A percentile compares a stretch with the other conserved stretches of the same genome.
These are phyloP conservation scores for Metarhizium guizhouense DNA, from an alignment of 2,329 filamentous ascomycete species.

Conservation along the genomic window DNA sequence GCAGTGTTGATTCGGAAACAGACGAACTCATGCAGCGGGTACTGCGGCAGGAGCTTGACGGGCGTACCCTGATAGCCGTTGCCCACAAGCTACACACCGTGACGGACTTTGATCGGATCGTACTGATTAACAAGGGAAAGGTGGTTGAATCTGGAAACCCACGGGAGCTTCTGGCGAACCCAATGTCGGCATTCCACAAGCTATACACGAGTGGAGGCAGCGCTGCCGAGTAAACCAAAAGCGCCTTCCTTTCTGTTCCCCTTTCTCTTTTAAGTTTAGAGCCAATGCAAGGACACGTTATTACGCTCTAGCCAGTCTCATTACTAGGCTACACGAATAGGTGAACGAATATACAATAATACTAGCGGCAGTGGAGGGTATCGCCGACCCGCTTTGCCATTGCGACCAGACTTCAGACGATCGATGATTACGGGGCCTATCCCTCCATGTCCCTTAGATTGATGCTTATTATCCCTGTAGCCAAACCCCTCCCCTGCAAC, in stretches of 20 bases:
- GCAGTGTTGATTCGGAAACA: slow-evolving; percentile 24
- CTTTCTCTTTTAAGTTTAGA: neutral
- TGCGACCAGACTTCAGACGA: too few relatives aligned
- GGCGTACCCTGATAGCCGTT: slow-evolving; percentile 43
- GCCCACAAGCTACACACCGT: slow-evolving; percentile 36
- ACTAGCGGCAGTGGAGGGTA: too few relatives aligned
- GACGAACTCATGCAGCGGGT: slow-evolving; percentile 24
- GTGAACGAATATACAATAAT: too few relatives aligned
- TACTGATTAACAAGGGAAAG: slow-evolving; percentile 58
- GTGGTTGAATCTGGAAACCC: slow-evolving; percentile 38
- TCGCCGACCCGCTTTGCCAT: too few relatives aligned
- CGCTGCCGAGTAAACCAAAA: neutral
- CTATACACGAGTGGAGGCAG: slow-evolving; percentile 8
- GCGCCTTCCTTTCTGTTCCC: neutral
- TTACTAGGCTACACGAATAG: too few relatives aligned
- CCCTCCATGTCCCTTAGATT: too few relatives aligned
- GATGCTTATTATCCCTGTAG: too few relatives aligned
- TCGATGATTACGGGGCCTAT: too few relatives aligned
- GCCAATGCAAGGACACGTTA: neutral
- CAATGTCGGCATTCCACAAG: slow-evolving; percentile 7
- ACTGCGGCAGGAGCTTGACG: slow-evolving; percentile 20
- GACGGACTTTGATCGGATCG: slow-evolving; percentile 44
- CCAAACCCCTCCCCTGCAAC: too few relatives aligned
- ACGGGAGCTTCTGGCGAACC: slow-evolving; percentile 4
- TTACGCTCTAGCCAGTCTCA: neutral